These are phyloP conservation scores for Erysiphe pulchra DNA, from an alignment of 2,329 filamentous ascomycete genomes.

Conservation along the genomic window DNA sequence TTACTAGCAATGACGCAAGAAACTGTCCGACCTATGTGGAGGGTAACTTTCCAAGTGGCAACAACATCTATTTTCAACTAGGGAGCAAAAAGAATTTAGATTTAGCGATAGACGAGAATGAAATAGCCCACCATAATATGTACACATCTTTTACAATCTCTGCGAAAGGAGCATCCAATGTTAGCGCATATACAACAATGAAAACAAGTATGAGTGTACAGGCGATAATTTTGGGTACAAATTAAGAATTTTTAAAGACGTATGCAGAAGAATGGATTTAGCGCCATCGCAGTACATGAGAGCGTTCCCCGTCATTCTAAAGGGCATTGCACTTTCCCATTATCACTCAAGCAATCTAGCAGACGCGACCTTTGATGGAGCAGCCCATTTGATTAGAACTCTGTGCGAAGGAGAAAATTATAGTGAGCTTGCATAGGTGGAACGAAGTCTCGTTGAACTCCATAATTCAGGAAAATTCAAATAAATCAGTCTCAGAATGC, in stretches of 20 bases:
- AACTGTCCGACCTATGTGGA: not conserved
- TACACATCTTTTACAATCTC: not conserved
- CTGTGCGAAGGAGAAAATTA: not conserved
- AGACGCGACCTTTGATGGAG: not conserved
- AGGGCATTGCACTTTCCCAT: not conserved
- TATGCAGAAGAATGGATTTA: not conserved
- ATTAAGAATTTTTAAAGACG: not conserved
- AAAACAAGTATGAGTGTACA: not conserved
- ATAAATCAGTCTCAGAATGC: not conserved
- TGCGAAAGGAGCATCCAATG: too few relatives aligned
- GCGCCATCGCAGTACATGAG: not conserved
- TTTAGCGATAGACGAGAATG: not conserved
- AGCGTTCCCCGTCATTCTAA: not conserved
- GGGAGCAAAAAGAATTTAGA: too few relatives aligned
- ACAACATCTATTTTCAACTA: not conserved
- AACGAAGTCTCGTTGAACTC: not conserved
- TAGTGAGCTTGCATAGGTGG: not conserved
- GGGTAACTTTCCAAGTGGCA: not conserved
- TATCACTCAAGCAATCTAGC: not conserved
- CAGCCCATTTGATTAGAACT: not conserved
- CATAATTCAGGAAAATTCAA: not conserved
- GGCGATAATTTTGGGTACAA: not conserved
- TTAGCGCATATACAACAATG: not conserved
- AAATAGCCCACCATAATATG: not conserved
- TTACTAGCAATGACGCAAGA: not conserved